Percentiles rank a stretch among this genome's conserved stretches.
phyloP scores from a whole-genome alignment of 2,329 filamentous ascomycete species.

The Sporothrix humicola region DNA sequence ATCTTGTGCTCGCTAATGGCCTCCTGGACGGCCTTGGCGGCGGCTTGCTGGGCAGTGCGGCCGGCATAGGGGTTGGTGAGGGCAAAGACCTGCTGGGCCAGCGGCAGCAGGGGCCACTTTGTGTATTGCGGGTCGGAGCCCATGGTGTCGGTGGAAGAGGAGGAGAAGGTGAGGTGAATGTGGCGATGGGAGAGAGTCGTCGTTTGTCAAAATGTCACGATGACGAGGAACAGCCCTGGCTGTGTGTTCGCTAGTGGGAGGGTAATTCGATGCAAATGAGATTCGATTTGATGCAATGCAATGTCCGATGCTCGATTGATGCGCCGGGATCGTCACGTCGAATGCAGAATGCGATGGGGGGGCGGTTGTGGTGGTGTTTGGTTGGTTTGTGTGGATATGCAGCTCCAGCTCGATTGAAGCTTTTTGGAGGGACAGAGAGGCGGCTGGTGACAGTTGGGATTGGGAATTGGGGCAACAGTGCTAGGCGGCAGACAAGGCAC shows the following conservation, averaged over 20 bases:
- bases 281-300: background rate
- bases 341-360: background rate
- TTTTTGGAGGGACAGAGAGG: slow-evolving; percentile 27
- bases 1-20: slow-evolving; percentile 84
- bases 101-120: slow-evolving; percentile 80
- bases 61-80: slow-evolving; percentile 80
- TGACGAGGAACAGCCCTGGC: background rate
- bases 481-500: slow-evolving; percentile 39
- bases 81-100: slow-evolving; percentile 85
- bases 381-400: slow-evolving; percentile 4
- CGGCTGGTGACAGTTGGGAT: slow-evolving; percentile 22
- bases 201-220: background rate
- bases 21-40: slow-evolving; percentile 77
- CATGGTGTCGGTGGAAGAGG: slow-evolving; percentile 54
- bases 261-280: background rate
- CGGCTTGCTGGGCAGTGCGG: slow-evolving; percentile 68
- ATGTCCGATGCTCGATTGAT: background rate
- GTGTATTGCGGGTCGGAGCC: slow-evolving; percentile 83
- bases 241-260: background rate
- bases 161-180: background rate
- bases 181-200: background rate
- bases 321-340: too few species aligned
- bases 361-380: background rate
- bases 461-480: slow-evolving; percentile 30
- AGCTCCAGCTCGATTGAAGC: slow-evolving; percentile 22